Evolutionary conservation across 2,329 filamentous ascomycete species (phyloP), one percentile per base, ranked within the genome.

Genomic region (Lachnellula suecica): DNA sequence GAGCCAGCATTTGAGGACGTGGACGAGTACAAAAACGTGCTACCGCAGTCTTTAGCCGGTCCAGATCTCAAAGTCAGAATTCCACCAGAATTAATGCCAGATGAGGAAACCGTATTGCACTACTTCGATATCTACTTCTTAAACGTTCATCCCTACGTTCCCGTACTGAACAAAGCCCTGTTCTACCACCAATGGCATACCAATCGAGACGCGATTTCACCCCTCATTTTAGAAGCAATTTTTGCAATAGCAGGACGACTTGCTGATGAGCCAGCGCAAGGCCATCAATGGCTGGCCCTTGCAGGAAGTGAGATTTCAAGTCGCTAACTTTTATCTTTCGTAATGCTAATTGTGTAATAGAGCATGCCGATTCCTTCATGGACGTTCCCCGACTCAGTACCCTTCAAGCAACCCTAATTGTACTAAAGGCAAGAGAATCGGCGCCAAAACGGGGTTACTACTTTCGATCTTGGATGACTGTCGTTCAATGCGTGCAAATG

Each of bases 401-500:
- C 0, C 84, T 97, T 9, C 93, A 97, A 71, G 93, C 91, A 3
- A 76, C 96, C 56, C 74, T 97, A 41, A 85, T 97, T 41, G 79
- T 97, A 17, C 74, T 97, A 40, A 97, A 97, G 70, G 94, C 93
- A 1, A 83, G 91, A 58, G 93, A 97, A 70, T 88, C 89, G n/a
- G 85, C 88, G 8, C 92, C 93, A 0, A 96, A 96, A 67, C 85
- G 90, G 54, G 94, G 94, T 1, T 97, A 97, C 68, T 97, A 94
- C 70, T 97, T 94, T 71, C 86, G 93, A 34, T 97, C 94, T 0
- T 97, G 94, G 93, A 96, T 97, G 84, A 90, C 89, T 4, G 84
- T 96, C 19, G 93, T 96, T 48, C 90, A 92, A 55, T 91, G 93
- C 58, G 87, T 96, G 7, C 87, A 91, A 43, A 96, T 97, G 90